phyloP scores from a whole-genome alignment of 2,329 filamentous ascomycete genomes.

The Botrytis tulipae region DNA sequence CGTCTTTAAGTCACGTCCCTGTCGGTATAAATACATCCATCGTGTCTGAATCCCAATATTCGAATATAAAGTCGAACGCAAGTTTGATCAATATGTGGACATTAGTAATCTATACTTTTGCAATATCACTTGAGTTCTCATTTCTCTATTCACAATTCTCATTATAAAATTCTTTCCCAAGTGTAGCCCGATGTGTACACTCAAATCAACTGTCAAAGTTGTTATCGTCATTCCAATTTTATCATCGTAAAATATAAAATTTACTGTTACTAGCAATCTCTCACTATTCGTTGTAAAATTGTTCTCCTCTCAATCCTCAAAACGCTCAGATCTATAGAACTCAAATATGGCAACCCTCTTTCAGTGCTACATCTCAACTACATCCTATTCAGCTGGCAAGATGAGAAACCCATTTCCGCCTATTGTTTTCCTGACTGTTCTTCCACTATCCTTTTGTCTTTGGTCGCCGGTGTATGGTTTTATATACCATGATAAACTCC shows the following conservation, averaged over 20 bases:
- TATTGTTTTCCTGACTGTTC: no score
- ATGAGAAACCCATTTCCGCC: neutral
- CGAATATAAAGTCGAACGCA: fast-evolving
- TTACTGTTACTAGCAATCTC: neutral
- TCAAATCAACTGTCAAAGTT: neutral
- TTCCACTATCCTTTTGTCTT: no score
- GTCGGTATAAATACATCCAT: fast-evolving
- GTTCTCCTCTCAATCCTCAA: no score
- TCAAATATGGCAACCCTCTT: neutral
- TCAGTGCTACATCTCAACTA: neutral
- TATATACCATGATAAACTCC: neutral
- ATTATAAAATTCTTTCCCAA: neutral
- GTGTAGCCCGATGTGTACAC: neutral
- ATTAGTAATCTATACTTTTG: neutral
- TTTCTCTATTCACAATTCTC: neutral
- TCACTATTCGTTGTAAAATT: neutral
- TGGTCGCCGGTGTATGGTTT: no score
- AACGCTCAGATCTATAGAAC: neutral
- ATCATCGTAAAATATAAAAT: neutral
- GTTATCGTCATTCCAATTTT: neutral
- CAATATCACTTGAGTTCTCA: neutral
- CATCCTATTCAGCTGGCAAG: neutral
- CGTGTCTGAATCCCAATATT: neutral
- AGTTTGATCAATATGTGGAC: fast-evolving
- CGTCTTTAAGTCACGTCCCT: neutral